Base-by-base conservation (phyloP, 2,329 filamentous ascomycete genomes). In the Fusarium miscanthi region DNA sequence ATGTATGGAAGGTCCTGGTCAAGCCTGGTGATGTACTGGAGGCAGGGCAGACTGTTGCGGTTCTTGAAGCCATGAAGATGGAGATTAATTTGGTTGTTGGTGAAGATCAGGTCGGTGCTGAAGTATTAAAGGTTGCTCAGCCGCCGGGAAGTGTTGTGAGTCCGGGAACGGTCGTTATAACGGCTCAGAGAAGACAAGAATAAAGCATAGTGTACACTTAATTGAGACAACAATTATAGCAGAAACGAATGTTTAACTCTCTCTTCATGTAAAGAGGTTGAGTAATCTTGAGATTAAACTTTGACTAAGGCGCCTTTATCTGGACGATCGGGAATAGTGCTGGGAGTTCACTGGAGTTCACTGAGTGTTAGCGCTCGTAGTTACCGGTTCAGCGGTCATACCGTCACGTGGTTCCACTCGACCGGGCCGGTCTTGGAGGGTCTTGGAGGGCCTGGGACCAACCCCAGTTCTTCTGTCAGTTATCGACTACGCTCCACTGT, bases 51-150 rank as follows among this genome's bases (percentile, higher is more conserved):
- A 59, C 56, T 2, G 19, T 51, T 19, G 42, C 42, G 14, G 43
- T 59, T 19, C 43, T 59, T 23, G 56, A 59, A 27, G 41, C 56
- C 13, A 59, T 59, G 56, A 59, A 59, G 43, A 59, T 59, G 56
- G 56, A 59, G 43, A 59, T 59, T 2, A 57, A 57, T 9, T 23
- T 57, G 8, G 53, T 57, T n/a, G 53, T 57, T 35, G 40, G 53
- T n/a, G 53, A 48, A 19, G 53, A 57, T 1, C 53, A 57, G 6
- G 40, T n/a, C 16, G 53, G 53, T 2, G 19, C 53, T 48, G 53
- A 57, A 40, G 53, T 57, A 13, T 17, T 48, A 9, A 57, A 57
- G 53, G 25, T 57, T n/a, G 31, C 23, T n/a, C 53, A 48, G 7
- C 53, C 53, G 6, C 40, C 53, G 19, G 53, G 53, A 27, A 57